A percentile compares a stretch with the other conserved stretches of the same genome.
These are phyloP conservation scores for Globisporangium yorkense DNA, from an alignment of 352 stramenopile species.

Conservation along the genomic window DNA sequence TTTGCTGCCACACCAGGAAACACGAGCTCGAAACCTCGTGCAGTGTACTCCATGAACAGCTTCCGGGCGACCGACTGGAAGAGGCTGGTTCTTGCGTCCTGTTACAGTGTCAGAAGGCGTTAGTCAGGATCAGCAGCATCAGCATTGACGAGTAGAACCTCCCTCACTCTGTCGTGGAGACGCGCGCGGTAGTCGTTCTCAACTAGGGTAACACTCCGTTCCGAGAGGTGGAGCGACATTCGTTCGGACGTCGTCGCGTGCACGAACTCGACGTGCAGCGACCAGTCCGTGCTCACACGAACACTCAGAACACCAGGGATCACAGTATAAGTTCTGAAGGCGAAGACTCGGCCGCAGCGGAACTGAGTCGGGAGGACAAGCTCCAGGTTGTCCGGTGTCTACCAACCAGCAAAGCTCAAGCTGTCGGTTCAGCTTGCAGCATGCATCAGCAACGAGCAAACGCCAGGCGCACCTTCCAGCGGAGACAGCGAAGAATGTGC, in stretches of 20 bases:
- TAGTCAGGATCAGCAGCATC: not conserved
- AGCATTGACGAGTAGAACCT: not conserved
- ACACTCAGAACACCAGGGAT: conserved; percentile 28
- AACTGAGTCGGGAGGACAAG: conserved; percentile 28
- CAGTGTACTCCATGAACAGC: conserved; percentile 40
- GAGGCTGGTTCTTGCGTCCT: conserved; percentile 7
- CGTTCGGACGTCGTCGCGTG: conserved; percentile 11
- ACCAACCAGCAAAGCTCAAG: not conserved
- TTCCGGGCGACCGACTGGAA: conserved; percentile 24
- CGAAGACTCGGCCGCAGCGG: conserved; percentile 24
- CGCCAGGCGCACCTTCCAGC: conserved; percentile 20
- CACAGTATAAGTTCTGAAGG: conserved; percentile 25
- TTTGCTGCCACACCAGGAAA: conserved; percentile 29
- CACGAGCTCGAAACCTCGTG: conserved; percentile 32
- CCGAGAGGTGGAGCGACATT: conserved; percentile 8
- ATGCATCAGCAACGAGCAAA: not conserved
- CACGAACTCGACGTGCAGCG: conserved; percentile 19
- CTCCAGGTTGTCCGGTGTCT: conserved; percentile 2
- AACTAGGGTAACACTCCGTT: conserved; percentile 11
- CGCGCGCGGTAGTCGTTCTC: conserved; percentile 13
- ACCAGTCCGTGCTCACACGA: conserved; percentile 18
- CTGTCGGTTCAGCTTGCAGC: too few relatives aligned
- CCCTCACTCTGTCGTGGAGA: conserved; percentile 11
- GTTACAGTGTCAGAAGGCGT: not conserved
- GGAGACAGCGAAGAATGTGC: conserved; percentile 13